phyloP scores from a whole-genome alignment of 202 grass and related monocot genomes.

The Panicum hallii region DNA sequence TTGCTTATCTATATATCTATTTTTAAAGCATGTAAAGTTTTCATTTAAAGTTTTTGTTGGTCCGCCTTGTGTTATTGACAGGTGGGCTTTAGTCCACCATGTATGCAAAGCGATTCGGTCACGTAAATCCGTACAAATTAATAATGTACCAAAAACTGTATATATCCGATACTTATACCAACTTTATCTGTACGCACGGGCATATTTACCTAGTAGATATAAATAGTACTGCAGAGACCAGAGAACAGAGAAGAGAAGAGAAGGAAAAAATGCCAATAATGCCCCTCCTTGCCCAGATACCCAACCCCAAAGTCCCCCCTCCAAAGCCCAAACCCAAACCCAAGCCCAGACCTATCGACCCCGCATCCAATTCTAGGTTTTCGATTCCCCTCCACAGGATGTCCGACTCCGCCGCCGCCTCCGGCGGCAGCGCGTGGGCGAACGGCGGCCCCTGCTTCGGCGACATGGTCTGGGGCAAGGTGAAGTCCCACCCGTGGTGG shows the following conservation, averaged over 20 bases:
- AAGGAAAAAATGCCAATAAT: neutral
- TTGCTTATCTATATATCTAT: too few relatives aligned
- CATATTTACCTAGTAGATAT: neutral
- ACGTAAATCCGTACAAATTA: too few relatives aligned
- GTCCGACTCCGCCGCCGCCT: conserved; percentile 37
- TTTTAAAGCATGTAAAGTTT: too few relatives aligned
- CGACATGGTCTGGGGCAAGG: conserved; percentile 98
- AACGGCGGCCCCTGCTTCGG: conserved; percentile 49
- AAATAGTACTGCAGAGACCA: neutral
- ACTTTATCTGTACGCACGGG: too few relatives aligned
- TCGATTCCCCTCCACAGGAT: conserved; percentile 47
- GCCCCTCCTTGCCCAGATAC: neutral
- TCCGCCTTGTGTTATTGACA: too few relatives aligned
- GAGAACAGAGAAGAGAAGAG: neutral
- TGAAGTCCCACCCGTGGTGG: conserved; percentile 99
- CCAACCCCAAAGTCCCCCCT: neutral
- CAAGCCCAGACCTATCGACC: conserved; percentile 17
- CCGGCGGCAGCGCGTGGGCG: conserved; percentile 15
- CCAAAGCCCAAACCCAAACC: conserved; percentile 36
- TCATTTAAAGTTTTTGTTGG: too few relatives aligned
- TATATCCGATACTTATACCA: too few relatives aligned
- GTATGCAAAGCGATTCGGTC: too few relatives aligned
- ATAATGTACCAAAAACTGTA: too few relatives aligned
- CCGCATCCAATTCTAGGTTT: conserved; percentile 51
- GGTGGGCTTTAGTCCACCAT: too few relatives aligned